Conservation (phyloP, 345 rosid species). For the Ceriops tagal region DNA sequence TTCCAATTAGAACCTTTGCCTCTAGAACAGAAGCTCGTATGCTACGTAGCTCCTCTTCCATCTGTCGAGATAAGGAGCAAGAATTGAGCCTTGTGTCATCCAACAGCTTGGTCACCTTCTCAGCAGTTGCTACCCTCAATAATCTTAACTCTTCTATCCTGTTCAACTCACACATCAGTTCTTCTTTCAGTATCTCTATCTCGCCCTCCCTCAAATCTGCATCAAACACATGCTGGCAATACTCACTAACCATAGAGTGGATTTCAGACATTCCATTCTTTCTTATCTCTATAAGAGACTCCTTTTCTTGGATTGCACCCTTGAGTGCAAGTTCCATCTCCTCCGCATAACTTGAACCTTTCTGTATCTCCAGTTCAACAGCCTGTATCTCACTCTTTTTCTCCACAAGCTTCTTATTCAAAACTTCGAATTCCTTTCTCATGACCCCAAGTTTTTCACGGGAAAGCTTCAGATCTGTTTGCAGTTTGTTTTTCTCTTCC, state of each 20-base stretch:
- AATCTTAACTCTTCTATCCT: constrained; percentile 39
- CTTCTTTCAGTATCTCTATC: constrained; percentile 43
- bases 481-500: constrained; percentile 78
- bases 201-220: constrained; percentile 52
- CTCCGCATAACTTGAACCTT: constrained; percentile 36
- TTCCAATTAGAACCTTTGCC: constrained; percentile 34
- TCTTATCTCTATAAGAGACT: constrained; percentile 44
- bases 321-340: constrained; percentile 48
- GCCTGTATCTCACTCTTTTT: constrained; percentile 38
- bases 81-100: constrained; percentile 19
- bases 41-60: constrained; percentile 44
- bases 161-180: constrained; percentile 25
- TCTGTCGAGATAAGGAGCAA: constrained; percentile 30
- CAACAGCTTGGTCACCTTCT: constrained; percentile 30
- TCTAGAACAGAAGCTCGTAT: constrained; percentile 38
- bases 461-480: constrained; percentile 48
- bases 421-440: constrained; percentile 45
- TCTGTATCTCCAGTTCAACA: constrained; percentile 42
- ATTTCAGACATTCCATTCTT: constrained; percentile 50
- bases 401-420: constrained; percentile 38
- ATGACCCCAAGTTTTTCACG: constrained; percentile 49
- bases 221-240: constrained; percentile 54
- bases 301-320: constrained; percentile 49
- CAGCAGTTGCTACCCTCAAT: constrained; percentile 25
- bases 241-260: constrained; percentile 46